Conservation (phyloP, 345 rosid species). For the Eucalyptus sp. region DNA sequence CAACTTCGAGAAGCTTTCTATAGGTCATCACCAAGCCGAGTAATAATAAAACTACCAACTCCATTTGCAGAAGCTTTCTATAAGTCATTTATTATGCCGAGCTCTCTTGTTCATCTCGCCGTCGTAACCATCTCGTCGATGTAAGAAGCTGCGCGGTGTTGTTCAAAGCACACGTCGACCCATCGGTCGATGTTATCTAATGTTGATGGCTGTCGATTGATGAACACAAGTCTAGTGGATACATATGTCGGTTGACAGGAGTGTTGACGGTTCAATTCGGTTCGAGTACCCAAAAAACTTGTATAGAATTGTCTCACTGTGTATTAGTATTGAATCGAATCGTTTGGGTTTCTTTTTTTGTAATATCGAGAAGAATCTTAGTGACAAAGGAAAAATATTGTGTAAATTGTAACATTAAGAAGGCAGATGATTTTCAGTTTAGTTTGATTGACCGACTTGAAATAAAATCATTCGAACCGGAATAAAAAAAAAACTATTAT, state of each 20-base stretch:
- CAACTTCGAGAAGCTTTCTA: not conserved
- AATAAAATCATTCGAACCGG: too few species aligned
- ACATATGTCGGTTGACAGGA: not conserved
- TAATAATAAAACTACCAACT: not conserved
- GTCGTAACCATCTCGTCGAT: not conserved
- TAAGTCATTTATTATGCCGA: not conserved
- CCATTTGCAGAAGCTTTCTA: not conserved
- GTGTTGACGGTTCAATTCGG: too few species aligned
- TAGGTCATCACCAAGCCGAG: not conserved
- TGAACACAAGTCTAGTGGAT: not conserved
- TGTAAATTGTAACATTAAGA: too few species aligned
- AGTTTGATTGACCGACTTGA: too few species aligned
- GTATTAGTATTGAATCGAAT: too few species aligned
- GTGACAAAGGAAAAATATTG: too few species aligned
- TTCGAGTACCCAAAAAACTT: too few species aligned
- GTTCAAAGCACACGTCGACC: not conserved
- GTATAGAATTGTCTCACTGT: too few species aligned
- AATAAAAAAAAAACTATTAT: too few species aligned
- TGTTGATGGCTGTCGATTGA: not conserved
- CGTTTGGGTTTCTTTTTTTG: accelerated
- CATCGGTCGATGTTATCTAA: accelerated
- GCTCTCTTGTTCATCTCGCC: not conserved
- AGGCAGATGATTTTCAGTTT: too few species aligned
- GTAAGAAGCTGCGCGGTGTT: not conserved
- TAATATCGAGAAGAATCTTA: too few species aligned